phyloP scores from a whole-genome alignment of 2,329 filamentous ascomycete species.

The Stachybotrys echinatus region DNA sequence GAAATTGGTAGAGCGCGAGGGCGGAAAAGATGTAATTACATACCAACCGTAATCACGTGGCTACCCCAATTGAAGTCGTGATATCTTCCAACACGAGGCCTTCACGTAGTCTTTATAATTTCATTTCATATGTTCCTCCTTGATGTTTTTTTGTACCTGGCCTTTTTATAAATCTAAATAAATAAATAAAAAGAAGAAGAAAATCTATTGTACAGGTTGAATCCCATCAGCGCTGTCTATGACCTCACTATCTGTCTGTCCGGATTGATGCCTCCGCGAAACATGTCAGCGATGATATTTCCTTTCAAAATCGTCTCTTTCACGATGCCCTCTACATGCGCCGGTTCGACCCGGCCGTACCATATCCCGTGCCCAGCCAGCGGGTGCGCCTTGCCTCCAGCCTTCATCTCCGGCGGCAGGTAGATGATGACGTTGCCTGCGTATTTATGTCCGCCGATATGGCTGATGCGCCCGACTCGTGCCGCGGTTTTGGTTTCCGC shows the following conservation, averaged over 20 bases:
- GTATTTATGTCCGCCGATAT: slow-evolving; percentile 81
- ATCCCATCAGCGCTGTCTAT: slow-evolving; percentile 16
- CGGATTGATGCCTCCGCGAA: slow-evolving; percentile 62
- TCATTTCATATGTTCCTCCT: too few species aligned
- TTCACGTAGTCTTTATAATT: too few species aligned
- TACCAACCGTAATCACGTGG: too few species aligned
- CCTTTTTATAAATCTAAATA: too few species aligned
- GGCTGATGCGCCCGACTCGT: slow-evolving; percentile 66
- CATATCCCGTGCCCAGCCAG: slow-evolving; percentile 70
- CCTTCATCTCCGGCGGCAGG: slow-evolving; percentile 52
- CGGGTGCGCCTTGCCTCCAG: slow-evolving; percentile 41
- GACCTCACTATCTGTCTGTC: slow-evolving; percentile 48
- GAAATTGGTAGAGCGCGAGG: too few species aligned
- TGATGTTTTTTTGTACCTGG: too few species aligned
- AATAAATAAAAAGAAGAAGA: too few species aligned
- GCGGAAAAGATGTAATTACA: too few species aligned
- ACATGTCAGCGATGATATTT: slow-evolving; percentile 63
- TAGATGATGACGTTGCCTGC: slow-evolving; percentile 83
- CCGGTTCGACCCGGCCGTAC: slow-evolving; percentile 75
- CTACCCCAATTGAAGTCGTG: too few species aligned
- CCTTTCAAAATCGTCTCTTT: slow-evolving; percentile 64
- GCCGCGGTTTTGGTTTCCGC: slow-evolving; percentile 33
- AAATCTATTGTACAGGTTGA: too few species aligned
- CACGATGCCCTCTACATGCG: slow-evolving; percentile 71
- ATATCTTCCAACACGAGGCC: too few species aligned